These are phyloP conservation scores for Neonothopanus nambi DNA, from an alignment of 1,284 basidiomycete species.

Conservation along the genomic window DNA sequence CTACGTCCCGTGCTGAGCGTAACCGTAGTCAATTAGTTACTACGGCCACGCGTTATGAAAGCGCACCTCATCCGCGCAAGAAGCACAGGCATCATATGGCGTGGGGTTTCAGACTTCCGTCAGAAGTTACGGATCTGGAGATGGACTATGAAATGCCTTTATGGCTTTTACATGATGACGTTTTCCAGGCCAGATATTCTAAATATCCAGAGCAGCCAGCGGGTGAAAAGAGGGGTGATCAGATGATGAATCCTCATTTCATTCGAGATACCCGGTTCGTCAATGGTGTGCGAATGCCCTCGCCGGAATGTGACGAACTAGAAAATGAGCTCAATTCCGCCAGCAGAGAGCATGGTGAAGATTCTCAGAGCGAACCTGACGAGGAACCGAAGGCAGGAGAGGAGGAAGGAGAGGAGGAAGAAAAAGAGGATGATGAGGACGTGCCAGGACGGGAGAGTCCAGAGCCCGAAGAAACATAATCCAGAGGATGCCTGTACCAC, in stretches of 20 bases:
- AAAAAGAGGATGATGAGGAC: not conserved
- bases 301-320: constrained; percentile 9
- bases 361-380: constrained; percentile 28
- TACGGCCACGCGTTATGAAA: constrained; percentile 49
- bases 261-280: constrained; percentile 1
- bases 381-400: constrained; percentile 20
- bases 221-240: constrained; percentile 1
- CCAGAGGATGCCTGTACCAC: not conserved
- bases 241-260: constrained; percentile 14
- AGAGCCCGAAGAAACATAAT: not conserved
- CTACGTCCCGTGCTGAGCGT: too few relatives aligned
- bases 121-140: constrained; percentile 40
- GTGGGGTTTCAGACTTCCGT: constrained; percentile 41
- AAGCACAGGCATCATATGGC: constrained; percentile 13
- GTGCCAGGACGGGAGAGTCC: not conserved
- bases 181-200: constrained; percentile 10
- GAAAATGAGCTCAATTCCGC: constrained; percentile 2
- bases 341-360: constrained; percentile 38
- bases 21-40: constrained; percentile 39
- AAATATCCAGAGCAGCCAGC: constrained; percentile 5
- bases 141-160: constrained; percentile 49
- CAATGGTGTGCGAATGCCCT: constrained; percentile 3
- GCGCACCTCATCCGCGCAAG: constrained; percentile 27
- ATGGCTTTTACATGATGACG: constrained; percentile 36
- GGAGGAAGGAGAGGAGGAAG: constrained; percentile 1